Evolutionary conservation across 2,329 filamentous ascomycete genomes (phyloP), one percentile per base, ranked within the genome.

Genomic region (Parascedosporium putredinis): DNA sequence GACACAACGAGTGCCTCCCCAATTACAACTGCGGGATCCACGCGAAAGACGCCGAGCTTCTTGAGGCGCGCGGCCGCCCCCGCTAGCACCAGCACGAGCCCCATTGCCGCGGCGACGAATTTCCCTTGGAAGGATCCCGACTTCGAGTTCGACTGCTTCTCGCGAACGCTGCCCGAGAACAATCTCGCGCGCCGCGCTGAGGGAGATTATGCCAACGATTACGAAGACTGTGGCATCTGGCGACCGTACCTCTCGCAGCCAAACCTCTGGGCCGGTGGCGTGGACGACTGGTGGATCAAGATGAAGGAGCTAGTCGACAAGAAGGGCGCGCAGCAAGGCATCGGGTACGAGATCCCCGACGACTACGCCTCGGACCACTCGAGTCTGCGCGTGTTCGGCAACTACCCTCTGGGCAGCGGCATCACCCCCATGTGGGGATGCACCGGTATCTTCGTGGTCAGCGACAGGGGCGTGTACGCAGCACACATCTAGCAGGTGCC

Each of bases 401-500:
- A 29, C 18, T 16, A 23, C 8, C 16, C 45, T 22, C 25, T 43
- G 7, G 54, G 51, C 27, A 40, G 25, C 22, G 55, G 55, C 9
- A 46, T 47, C 16, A 49, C 48, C 1, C 54, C 55, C 5, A 49
- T 56, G 9, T 55, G 52, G 52, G 55, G 55, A 12, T 55, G 55
- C 25, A 43, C 42, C 9, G 50, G 53, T 10, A 34, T 56, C 42
- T 27, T 53, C 3, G 48, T 47, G 10, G 47, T 49, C 18, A 51
- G 49, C 10, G 47, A 49, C 18, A n/a, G 34, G 4, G 55, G 54
- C 9, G 49, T 55, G 8, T 56, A 51, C 43, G 43, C 51, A 7
- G 53, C 45, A 9, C 55, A 55, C 16, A 2, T 56, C 20, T 56
- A 54, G 55, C 51, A 56, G 25, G 27, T 50, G 4, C 55, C 55